Conservation (phyloP, 108 stramenopile species). For the Skeletonema marinoi region DNA sequence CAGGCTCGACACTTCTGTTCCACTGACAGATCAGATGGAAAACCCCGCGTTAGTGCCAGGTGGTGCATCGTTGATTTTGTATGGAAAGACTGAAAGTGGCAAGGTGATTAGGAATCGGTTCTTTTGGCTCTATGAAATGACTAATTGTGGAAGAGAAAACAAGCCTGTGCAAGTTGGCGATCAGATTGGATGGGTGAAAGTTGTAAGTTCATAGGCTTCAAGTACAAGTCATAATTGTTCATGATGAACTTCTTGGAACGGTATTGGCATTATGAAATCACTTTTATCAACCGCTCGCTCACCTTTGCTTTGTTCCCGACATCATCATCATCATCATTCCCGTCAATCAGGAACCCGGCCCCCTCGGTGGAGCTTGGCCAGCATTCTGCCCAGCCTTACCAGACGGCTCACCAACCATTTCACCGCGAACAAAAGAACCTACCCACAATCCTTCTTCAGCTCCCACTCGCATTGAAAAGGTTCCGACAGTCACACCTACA, state of each 20-base stretch:
- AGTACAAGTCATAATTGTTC: background rate
- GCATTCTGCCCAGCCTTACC: constrained; percentile 22
- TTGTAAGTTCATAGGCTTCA: constrained; percentile 36
- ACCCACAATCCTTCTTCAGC: constrained; percentile 11
- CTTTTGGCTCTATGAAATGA: constrained; percentile 23
- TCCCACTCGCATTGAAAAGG: constrained; percentile 6
- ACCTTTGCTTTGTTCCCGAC: background rate
- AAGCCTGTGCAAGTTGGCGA: constrained; percentile 21
- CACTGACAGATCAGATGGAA: constrained; percentile 10
- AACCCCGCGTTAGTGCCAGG: constrained; percentile 20
- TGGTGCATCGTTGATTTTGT: constrained; percentile 39
- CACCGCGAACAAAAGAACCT: constrained; percentile 28
- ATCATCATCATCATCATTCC: background rate
- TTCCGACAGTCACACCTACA: background rate
- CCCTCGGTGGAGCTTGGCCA: constrained; percentile 25
- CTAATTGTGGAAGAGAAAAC: constrained; percentile 7
- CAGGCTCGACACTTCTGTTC: constrained; percentile 4
- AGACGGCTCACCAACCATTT: constrained; percentile 16
- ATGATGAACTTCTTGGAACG: too few species aligned
- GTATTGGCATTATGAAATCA: too few species aligned
- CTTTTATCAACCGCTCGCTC: background rate
- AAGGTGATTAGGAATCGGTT: too few species aligned
- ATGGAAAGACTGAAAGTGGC: constrained; percentile 28
- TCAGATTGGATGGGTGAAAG: constrained; percentile 42
- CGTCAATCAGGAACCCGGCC: constrained; percentile 6